A percentile compares a stretch with the other conserved stretches of the same genome.
Evolutionary conservation across 495 filamentous ascomycete genomes (phyloP).

Genomic region (Penicillium waksmanii): DNA sequence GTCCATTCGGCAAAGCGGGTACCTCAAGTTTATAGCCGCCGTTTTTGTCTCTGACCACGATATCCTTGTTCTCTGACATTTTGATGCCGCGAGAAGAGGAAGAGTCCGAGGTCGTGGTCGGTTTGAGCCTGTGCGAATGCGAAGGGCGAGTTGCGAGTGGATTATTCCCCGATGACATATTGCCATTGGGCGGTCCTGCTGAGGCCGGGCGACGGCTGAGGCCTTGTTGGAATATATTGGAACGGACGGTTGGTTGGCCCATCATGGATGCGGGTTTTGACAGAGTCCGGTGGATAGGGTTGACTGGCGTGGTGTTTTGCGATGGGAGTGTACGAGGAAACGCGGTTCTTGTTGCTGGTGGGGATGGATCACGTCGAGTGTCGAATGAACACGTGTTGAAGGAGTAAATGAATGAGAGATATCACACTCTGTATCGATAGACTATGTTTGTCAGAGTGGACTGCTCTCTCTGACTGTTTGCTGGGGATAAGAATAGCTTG

Average conservation of each 20-base stretch:
- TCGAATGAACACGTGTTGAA: neutral
- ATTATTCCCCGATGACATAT: constrained; percentile 19
- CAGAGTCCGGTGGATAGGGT: neutral
- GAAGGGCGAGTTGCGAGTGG: constrained; percentile 34
- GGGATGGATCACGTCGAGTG: neutral
- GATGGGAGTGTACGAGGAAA: neutral
- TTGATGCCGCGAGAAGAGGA: constrained; percentile 37
- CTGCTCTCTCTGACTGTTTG: neutral
- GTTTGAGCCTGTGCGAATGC: constrained; percentile 35
- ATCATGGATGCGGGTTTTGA: constrained; percentile 21
- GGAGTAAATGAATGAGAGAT: neutral
- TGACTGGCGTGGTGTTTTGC: neutral
- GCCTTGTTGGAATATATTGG: constrained; percentile 75
- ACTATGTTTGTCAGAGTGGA: neutral
- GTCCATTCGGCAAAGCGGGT: constrained; percentile 54
- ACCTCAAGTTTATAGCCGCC: constrained; percentile 76
- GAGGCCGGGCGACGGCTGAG: constrained; percentile 69
- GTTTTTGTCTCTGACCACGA: constrained; percentile 75
- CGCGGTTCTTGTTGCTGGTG: neutral
- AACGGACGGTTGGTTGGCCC: constrained; percentile 56
- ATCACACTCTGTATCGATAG: neutral
- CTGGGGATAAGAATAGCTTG: constrained; percentile 2
- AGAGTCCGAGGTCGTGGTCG: constrained; percentile 41
- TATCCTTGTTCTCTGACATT: constrained; percentile 61
- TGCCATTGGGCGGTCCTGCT: constrained; percentile 29